phyloP scores from a whole-genome alignment of 164 flowering plant genomes.

The Annona cherimola region DNA sequence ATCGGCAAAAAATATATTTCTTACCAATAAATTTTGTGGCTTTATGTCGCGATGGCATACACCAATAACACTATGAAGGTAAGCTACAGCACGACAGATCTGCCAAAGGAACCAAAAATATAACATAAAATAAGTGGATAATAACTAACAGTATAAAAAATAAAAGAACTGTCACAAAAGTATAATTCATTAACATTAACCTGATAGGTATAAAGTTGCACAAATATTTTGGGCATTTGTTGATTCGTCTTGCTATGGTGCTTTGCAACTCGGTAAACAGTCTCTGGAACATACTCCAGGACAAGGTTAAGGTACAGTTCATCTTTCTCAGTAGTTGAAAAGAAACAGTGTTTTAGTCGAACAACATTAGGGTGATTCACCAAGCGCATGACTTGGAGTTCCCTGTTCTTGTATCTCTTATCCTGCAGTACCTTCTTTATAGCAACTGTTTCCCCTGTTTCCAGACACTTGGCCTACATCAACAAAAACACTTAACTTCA shows the following conservation, averaged over 20 bases:
- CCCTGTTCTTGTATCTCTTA: slow-evolving; percentile 97
- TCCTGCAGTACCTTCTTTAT: slow-evolving; percentile 98
- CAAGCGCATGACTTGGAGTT: slow-evolving; percentile 84
- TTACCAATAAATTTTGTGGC: slow-evolving; percentile 95
- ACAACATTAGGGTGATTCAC: slow-evolving; percentile 87
- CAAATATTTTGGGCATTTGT: slow-evolving; percentile 66
- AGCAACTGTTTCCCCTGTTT: slow-evolving; percentile 85
- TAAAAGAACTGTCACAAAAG: background rate
- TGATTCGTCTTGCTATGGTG: slow-evolving; percentile 74
- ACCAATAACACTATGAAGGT: slow-evolving; percentile 75
- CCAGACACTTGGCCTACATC: slow-evolving; percentile 84
- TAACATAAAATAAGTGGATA: background rate
- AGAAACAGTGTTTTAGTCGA: slow-evolving; percentile 76
- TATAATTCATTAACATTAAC: slow-evolving; percentile 26
- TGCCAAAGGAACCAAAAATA: slow-evolving; percentile 17
- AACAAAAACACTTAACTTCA: background rate
- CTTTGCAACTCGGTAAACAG: slow-evolving; percentile 71
- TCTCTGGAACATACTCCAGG: slow-evolving; percentile 83
- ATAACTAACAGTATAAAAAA: background rate
- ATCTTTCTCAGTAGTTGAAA: slow-evolving; percentile 83
- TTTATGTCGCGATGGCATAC: slow-evolving; percentile 98
- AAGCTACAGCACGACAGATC: slow-evolving; percentile 89
- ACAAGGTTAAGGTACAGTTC: slow-evolving; percentile 93
- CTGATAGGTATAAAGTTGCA: slow-evolving; percentile 89
- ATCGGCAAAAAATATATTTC: slow-evolving; percentile 2